Percentiles rank a stretch among this genome's conserved stretches.
Conservation (phyloP, 768 basidiomycete species). For the Serendipita sp. region DNA sequence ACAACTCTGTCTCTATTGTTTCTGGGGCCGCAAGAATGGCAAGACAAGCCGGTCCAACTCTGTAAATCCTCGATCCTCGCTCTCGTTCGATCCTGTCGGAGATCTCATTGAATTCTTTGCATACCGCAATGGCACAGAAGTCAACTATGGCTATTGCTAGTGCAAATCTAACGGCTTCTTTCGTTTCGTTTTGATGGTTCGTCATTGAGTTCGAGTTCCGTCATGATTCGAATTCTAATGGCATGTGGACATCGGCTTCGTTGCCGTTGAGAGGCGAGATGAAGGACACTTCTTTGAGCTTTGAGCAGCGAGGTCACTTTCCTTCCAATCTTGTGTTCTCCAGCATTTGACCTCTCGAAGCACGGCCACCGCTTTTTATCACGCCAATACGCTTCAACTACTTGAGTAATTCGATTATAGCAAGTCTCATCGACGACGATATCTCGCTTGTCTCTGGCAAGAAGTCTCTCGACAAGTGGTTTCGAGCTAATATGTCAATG, state of each 20-base stretch:
- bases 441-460: conserved; percentile 58
- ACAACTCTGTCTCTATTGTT: no score
- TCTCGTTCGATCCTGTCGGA: conserved; percentile 86
- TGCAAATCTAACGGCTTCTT: conserved; percentile 80
- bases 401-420: conserved; percentile 53
- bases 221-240: conserved; percentile 78
- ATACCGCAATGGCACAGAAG: conserved; percentile 53
- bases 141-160: conserved; percentile 67
- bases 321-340: conserved; percentile 67
- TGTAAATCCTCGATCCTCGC: no score
- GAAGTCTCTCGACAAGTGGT: conserved; percentile 82
- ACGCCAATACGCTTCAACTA: conserved; percentile 67
- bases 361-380: conserved; percentile 64
- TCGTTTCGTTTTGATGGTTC: conserved; percentile 87
- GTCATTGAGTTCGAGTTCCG: conserved; percentile 71
- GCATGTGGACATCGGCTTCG: conserved; percentile 78
- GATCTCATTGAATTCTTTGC: conserved; percentile 65
- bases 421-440: conserved; percentile 42
- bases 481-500: conserved; percentile 66
- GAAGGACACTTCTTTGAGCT: conserved; percentile 57
- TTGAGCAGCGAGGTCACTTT: conserved; percentile 77
- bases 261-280: conserved; percentile 75
- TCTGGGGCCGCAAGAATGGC: no score
- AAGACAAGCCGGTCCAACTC: no score
- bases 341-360: conserved; percentile 91